Conservation (phyloP, 2,329 filamentous ascomycete species). For the Sclerotinia trifoliorum region DNA sequence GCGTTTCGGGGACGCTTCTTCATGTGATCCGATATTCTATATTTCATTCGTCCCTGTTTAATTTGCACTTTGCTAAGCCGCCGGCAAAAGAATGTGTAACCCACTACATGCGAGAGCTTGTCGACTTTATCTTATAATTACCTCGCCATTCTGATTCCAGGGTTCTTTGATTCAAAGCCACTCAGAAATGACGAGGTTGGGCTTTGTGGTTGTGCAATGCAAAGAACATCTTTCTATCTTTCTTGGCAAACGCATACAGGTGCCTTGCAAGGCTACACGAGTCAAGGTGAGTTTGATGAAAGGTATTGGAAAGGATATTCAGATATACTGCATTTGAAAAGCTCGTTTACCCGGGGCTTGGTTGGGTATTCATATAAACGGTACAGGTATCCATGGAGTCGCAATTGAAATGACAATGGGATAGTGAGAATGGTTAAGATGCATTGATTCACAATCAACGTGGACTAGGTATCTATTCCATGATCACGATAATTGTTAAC, state of each 20-base stretch:
- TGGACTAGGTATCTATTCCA: background rate
- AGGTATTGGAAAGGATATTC: background rate
- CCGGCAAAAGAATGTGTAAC: background rate
- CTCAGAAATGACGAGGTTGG: slow-evolving; percentile 9
- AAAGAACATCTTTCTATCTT: background rate
- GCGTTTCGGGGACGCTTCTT: background rate
- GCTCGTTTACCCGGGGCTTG: background rate
- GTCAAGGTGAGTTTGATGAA: background rate
- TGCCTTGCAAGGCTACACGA: background rate
- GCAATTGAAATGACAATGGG: background rate
- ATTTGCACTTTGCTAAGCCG: slow-evolving; percentile 11
- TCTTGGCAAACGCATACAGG: background rate
- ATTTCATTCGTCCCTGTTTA: slow-evolving; percentile 1
- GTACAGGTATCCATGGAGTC: background rate
- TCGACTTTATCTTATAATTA: slow-evolving; percentile 4
- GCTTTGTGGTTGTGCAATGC: background rate
- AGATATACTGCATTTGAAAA: background rate
- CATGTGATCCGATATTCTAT: background rate
- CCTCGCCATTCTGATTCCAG: background rate
- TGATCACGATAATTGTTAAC: background rate
- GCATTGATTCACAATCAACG: background rate
- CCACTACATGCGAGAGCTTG: background rate
- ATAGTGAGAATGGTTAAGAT: background rate
- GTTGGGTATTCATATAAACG: background rate
- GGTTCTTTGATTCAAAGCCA: background rate